phyloP scores from a whole-genome alignment of 2,329 filamentous ascomycete species.

The Aspergillaceae sp. region DNA sequence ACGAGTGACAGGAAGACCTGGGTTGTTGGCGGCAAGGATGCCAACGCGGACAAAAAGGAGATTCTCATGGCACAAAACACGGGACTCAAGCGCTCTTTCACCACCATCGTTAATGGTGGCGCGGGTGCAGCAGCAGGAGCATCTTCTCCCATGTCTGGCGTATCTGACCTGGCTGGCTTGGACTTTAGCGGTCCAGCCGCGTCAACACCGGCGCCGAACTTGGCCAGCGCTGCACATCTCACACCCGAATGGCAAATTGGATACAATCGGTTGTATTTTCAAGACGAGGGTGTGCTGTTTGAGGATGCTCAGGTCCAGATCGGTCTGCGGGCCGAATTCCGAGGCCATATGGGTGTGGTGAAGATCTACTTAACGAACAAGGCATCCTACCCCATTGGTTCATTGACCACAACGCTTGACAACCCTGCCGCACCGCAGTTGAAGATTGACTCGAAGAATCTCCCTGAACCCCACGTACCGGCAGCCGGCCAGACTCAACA shows the following conservation, averaged over 20 bases:
- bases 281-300: slow-evolving; percentile 78
- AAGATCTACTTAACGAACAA: slow-evolving; percentile 97
- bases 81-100: slow-evolving; percentile 81
- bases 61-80: slow-evolving; percentile 71
- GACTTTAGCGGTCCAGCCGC: slow-evolving; percentile 58
- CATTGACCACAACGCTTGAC: slow-evolving; percentile 90
- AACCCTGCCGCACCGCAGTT: slow-evolving; percentile 57
- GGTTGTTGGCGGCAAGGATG: slow-evolving; percentile 95
- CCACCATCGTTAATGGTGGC: slow-evolving; percentile 41
- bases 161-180: slow-evolving; percentile 67
- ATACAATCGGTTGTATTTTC: slow-evolving; percentile 72
- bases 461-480: slow-evolving; percentile 73
- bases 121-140: slow-evolving; percentile 26
- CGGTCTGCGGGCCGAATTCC: slow-evolving; percentile 85
- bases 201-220: slow-evolving; percentile 60
- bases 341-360: slow-evolving; percentile 87
- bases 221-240: slow-evolving; percentile 84
- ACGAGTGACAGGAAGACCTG: slow-evolving; percentile 94
- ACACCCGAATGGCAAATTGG: slow-evolving; percentile 92
- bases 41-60: slow-evolving; percentile 72
- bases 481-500: slow-evolving; percentile 77
- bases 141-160: slow-evolving; percentile 32
- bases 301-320: slow-evolving; percentile 93
- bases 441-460: slow-evolving; percentile 76
- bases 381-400: slow-evolving; percentile 71